Evolutionary conservation across 2,329 filamentous ascomycete species (phyloP).

Genomic region (Diaporthe sp.): DNA sequence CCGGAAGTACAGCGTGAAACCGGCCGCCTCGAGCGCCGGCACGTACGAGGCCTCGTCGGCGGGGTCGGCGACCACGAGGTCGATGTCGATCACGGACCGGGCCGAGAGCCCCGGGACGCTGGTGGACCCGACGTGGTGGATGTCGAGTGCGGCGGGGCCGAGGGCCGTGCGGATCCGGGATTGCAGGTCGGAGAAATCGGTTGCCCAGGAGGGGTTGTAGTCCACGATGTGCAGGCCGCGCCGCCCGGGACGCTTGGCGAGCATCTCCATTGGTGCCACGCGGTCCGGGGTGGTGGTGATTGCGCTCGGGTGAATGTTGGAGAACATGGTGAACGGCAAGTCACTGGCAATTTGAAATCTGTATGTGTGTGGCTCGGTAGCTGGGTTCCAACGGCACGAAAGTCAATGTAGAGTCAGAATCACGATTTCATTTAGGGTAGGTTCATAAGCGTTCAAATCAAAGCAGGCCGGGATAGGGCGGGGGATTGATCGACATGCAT

Average conservation of each 20-base stretch:
- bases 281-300: neutral
- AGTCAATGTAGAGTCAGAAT: neutral
- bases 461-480: neutral
- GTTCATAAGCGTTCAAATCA: neutral
- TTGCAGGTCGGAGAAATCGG: slow-evolving; percentile 36
- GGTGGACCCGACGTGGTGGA: slow-evolving; percentile 66
- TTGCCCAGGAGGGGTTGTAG: neutral
- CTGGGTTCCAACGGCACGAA: neutral
- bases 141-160: slow-evolving; percentile 50
- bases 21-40: slow-evolving; percentile 56
- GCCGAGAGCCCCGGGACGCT: slow-evolving; percentile 63
- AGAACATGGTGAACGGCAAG: neutral
- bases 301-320: neutral
- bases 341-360: neutral
- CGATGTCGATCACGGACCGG: slow-evolving; percentile 67
- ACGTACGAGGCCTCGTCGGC: slow-evolving; percentile 59
- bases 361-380: neutral
- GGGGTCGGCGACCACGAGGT: slow-evolving; percentile 59
- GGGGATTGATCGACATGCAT: neutral
- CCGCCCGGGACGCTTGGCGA: slow-evolving; percentile 12
- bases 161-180: slow-evolving; percentile 54
- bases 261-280: slow-evolving; percentile 14
- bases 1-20: slow-evolving; percentile 61
- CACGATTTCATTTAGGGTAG: neutral
- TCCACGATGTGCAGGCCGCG: slow-evolving; percentile 13